Evolutionary conservation across 345 rosid genomes (phyloP).

Genomic region (Anacardium occidentale): DNA sequence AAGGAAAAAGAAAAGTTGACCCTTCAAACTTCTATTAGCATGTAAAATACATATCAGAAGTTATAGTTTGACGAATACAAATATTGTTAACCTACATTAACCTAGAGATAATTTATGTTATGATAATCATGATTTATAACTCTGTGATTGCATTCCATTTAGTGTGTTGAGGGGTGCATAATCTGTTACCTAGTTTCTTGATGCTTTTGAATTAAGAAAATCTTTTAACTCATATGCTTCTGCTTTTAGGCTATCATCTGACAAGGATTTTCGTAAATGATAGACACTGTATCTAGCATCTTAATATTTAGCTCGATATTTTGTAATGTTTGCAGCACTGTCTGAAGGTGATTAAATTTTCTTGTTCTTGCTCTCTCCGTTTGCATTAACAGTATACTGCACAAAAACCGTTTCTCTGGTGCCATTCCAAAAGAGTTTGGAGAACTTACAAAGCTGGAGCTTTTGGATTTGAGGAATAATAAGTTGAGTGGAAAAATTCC

Average conservation of each 20-base stretch:
- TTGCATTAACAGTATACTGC: slow-evolving; percentile 42
- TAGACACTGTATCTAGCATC: not conserved
- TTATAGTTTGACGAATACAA: not conserved
- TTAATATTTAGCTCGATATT: slow-evolving; percentile 1
- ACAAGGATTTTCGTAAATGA: not conserved
- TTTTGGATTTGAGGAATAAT: slow-evolving; percentile 73
- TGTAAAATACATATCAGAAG: not conserved
- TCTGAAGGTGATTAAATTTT: slow-evolving; percentile 7
- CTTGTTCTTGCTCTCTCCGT: slow-evolving; percentile 5
- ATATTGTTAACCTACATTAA: not conserved
- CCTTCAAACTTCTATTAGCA: not conserved
- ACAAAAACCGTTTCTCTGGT: slow-evolving; percentile 59
- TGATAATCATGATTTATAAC: not conserved
- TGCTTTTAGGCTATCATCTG: not conserved
- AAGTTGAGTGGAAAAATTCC: slow-evolving; percentile 71
- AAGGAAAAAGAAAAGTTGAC: not conserved
- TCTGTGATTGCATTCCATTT: not conserved
- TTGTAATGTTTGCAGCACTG: not conserved
- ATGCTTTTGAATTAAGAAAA: slow-evolving; percentile 7
- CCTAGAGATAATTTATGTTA: not conserved
- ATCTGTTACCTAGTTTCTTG: not conserved
- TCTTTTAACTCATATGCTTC: too few species aligned
- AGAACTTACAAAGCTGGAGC: slow-evolving; percentile 47
- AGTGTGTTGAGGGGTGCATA: not conserved
- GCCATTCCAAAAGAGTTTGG: slow-evolving; percentile 68